Conservation (phyloP, 352 stramenopile genomes). For the Pythium brachiatum region DNA sequence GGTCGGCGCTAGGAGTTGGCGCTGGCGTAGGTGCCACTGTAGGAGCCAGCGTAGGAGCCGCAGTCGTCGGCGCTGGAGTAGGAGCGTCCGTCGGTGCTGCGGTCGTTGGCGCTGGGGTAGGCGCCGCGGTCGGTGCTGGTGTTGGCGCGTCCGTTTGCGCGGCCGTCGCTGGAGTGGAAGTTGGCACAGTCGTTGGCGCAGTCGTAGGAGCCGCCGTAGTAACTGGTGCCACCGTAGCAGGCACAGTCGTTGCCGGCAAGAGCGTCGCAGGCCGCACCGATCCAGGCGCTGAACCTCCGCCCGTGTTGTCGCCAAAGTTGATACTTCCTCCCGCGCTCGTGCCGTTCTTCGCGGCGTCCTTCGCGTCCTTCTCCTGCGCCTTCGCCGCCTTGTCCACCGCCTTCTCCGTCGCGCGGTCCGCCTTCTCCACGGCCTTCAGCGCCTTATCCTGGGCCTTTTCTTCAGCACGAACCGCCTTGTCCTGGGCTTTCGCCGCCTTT, state of each 20-base stretch:
- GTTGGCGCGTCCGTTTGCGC: background rate
- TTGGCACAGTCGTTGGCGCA: background rate
- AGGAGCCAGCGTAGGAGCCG: background rate
- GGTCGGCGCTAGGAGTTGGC: constrained; percentile 5
- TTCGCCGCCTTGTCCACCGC: constrained; percentile 8
- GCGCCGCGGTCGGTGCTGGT: background rate
- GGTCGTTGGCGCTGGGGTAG: constrained; percentile 3
- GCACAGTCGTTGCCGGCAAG: background rate
- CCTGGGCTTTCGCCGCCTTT: background rate
- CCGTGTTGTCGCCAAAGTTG: constrained; percentile 3
- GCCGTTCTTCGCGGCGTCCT: constrained; percentile 8
- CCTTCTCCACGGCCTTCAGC: constrained; percentile 13
- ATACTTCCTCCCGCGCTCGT: constrained; percentile 3
- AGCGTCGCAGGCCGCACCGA: constrained; percentile 9
- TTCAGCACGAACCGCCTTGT: background rate
- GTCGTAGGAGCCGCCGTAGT: background rate
- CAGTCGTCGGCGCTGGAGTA: background rate
- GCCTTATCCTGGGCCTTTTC: constrained; percentile 13
- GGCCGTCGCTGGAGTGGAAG: constrained; percentile 4
- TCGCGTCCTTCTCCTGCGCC: constrained; percentile 7
- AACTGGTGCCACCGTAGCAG: background rate
- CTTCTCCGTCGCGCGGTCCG: constrained; percentile 15
- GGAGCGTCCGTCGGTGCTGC: background rate
- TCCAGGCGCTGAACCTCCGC: background rate
- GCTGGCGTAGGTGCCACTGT: background rate